Evolutionary conservation across 345 rosid genomes (phyloP).

Genomic region (Schrenkiella parvula): DNA sequence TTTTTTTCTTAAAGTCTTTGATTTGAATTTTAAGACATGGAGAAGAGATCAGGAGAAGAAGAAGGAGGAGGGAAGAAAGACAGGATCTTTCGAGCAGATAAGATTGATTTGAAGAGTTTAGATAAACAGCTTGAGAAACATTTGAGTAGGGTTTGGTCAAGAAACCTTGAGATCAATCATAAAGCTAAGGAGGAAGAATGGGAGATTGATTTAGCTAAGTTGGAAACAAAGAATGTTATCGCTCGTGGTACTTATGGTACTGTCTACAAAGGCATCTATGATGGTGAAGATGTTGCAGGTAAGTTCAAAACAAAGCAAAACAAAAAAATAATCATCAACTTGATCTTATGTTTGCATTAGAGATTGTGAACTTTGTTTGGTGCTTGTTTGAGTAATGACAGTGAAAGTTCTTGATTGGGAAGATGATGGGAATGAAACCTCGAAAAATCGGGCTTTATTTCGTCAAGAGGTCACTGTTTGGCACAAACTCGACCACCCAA

Average conservation of each 20-base stretch:
- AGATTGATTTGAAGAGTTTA: slow-evolving; percentile 79
- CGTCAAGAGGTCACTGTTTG: slow-evolving; percentile 93
- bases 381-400: slow-evolving; percentile 24
- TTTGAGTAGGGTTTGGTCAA: slow-evolving; percentile 78
- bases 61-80: slow-evolving; percentile 51
- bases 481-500: slow-evolving; percentile 90
- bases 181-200: slow-evolving; percentile 71
- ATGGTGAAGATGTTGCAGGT: slow-evolving; percentile 89
- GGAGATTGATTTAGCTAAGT: slow-evolving; percentile 88
- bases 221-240: slow-evolving; percentile 51
- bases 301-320: background rate
- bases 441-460: slow-evolving; percentile 66
- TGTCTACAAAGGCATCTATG: slow-evolving; percentile 70
- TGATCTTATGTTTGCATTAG: background rate
- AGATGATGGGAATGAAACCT: slow-evolving; percentile 58
- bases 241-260: slow-evolving; percentile 89
- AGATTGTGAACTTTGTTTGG: slow-evolving; percentile 2
- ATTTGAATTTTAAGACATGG: slow-evolving; percentile 18
- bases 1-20: background rate
- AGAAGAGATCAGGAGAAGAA: slow-evolving; percentile 27
- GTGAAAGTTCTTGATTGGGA: slow-evolving; percentile 96
- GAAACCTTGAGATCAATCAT: slow-evolving; percentile 46
- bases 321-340: background rate
- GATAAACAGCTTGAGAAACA: slow-evolving; percentile 93
- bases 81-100: slow-evolving; percentile 71